Conservation (phyloP, 345 rosid species). For the Syzygium oleosum region DNA sequence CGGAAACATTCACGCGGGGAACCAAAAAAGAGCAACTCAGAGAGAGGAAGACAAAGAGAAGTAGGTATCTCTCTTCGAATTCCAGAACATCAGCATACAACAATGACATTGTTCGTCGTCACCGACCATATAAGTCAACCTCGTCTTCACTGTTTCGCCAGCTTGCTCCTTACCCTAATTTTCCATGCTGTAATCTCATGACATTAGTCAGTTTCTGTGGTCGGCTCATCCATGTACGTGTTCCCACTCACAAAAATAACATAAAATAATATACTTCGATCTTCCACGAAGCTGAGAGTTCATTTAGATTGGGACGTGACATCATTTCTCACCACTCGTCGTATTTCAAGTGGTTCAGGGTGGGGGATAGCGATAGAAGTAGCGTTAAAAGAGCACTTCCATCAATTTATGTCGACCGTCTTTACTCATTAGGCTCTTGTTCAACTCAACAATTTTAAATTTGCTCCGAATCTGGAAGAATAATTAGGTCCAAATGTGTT, state of each 20-base stretch:
- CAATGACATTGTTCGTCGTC: not conserved
- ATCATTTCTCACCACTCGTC: not conserved
- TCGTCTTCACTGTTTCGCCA: not conserved
- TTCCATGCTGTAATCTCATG: not conserved
- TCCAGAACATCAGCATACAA: not conserved
- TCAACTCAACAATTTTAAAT: not conserved
- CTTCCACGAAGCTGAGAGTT: not conserved
- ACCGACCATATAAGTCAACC: not conserved
- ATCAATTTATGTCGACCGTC: not conserved
- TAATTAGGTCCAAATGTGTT: not conserved
- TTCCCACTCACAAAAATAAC: not conserved
- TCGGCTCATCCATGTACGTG: not conserved
- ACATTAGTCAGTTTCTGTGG: not conserved
- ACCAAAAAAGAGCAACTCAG: not conserved
- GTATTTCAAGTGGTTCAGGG: not conserved
- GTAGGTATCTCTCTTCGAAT: not conserved
- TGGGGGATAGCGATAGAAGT: not conserved
- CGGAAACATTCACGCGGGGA: not conserved
- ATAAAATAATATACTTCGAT: not conserved
- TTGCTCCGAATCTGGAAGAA: not conserved
- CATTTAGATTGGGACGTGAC: not conserved
- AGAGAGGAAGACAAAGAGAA: not conserved
- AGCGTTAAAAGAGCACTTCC: not conserved
- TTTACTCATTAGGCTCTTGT: not conserved
- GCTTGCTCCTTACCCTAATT: not conserved